Evolutionary conservation across 441 rosid species (phyloP), one percentile per base, ranked within the genome.

Genomic region (Adansonia grandidieri): DNA sequence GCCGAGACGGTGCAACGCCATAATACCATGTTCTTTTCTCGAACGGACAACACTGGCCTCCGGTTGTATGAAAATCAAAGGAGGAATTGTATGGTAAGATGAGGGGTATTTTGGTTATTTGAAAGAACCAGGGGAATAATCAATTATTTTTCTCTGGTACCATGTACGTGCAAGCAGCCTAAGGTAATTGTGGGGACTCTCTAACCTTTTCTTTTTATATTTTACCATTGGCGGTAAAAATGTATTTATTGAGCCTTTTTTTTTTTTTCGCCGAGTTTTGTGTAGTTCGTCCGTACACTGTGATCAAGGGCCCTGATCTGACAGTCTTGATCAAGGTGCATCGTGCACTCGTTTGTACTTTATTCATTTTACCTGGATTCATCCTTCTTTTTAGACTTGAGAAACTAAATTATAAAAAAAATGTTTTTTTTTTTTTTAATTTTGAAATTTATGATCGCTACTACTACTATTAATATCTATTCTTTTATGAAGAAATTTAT

Each of bases 291-390:
- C 90, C 92, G 86, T 90, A 85, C 89, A 78, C 87, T 83, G 89
- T 83, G 32, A 84, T 32, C 83, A 44, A 85, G 75, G 73, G 80
- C 8, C 54, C 78, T 45, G 28, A 84, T 83, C 90, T 84, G 91
- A 87, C 87, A 89, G 89, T 86, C 82, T 81, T 85, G 86, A 85
- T 87, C 86, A 83, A 81, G 90, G 84, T 85, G 83, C 86, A 87
- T 82, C 85, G 84, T 87, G 85, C 90, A 72, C 85, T 78, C 78
- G 69, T 51, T 80, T 80, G 84, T 82, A 81, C 82, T 71, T 75
- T 44, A 48, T 44, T 8, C 11, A 9, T 10, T 9, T 13, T 24
- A 14, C 37, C 13, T 10, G 51, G 56, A 51, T 15, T 51, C 56
- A 13, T 0, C 5, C 56, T 15, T 51, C 37, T 14, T 51, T 51